Evolutionary conservation across 1,284 basidiomycete species (phyloP).

Genomic region (Ganoderma resinaceum): DNA sequence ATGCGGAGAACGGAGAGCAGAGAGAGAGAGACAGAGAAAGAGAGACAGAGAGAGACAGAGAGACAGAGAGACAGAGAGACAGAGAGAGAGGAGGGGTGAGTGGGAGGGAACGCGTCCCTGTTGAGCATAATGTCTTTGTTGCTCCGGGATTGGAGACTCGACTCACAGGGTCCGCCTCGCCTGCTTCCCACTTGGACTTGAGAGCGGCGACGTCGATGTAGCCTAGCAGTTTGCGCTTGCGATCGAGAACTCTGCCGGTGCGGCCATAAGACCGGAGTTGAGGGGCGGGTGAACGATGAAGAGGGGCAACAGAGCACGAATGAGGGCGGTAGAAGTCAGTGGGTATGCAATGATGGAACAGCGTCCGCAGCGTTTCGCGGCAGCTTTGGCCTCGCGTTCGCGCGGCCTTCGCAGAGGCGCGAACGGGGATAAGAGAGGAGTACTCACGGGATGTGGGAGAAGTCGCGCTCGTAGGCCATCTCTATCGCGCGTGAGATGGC

Average conservation of each 20-base stretch:
- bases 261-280: not conserved
- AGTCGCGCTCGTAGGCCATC: slow-evolving; percentile 89
- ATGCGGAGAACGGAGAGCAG: slow-evolving; percentile 10
- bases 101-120: slow-evolving; percentile 14
- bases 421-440: not conserved
- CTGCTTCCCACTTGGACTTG: slow-evolving; percentile 81
- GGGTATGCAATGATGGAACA: not conserved
- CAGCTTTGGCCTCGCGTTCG: not conserved
- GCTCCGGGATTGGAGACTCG: slow-evolving; percentile 4
- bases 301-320: not conserved
- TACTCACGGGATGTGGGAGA: slow-evolving; percentile 87
- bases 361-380: not conserved
- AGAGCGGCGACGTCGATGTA: slow-evolving; percentile 81
- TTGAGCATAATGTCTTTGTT: slow-evolving; percentile 18
- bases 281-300: not conserved
- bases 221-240: slow-evolving; percentile 76
- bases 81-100: no score
- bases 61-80: no score
- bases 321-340: slow-evolving; percentile 4
- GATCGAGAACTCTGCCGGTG: slow-evolving; percentile 71
- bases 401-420: slow-evolving; percentile 9
- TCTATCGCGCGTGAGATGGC: slow-evolving; percentile 79
- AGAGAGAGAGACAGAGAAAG: no score
- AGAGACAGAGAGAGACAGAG: no score
- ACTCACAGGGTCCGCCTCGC: slow-evolving; percentile 73